phyloP scores from a whole-genome alignment of 805 yeast genomes.

The Candida palmyrensis region DNA sequence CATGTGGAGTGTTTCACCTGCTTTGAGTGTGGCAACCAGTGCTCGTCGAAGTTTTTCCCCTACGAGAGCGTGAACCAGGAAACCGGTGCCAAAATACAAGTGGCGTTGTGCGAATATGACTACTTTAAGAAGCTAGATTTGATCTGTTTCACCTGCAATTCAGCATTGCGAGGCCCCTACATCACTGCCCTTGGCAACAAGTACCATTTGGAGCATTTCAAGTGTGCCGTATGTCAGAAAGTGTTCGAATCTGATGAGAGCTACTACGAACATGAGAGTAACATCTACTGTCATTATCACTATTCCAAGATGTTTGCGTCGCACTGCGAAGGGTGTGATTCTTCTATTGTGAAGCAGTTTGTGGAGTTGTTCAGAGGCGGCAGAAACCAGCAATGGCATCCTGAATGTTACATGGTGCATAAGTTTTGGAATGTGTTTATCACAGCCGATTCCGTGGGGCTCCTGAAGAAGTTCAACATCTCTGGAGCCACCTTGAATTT shows the following conservation, averaged over 20 bases:
- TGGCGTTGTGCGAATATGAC: conserved; percentile 83
- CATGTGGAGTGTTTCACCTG: conserved; percentile 89
- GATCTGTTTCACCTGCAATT: conserved; percentile 81
- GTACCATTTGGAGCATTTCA: conserved; percentile 93
- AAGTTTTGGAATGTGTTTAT: conserved; percentile 92
- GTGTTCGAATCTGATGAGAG: conserved; percentile 89
- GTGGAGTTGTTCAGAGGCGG: conserved; percentile 92
- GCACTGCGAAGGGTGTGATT: conserved; percentile 89
- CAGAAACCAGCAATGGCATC: conserved; percentile 95
- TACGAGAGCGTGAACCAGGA: conserved; percentile 51
- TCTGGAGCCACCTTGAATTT: conserved; percentile 9
- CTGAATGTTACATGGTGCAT: conserved; percentile 97
- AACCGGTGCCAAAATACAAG: conserved; percentile 19
- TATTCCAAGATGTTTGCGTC: conserved; percentile 83
- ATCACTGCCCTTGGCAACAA: conserved; percentile 89
- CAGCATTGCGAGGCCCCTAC: conserved; percentile 85
- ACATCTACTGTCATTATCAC: conserved; percentile 87
- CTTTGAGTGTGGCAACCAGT: conserved; percentile 73
- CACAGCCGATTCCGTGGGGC: conserved; percentile 55
- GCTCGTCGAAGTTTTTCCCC: conserved; percentile 88
- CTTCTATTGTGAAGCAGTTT: conserved; percentile 88
- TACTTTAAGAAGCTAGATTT: conserved; percentile 81
- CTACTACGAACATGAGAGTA: conserved; percentile 80
- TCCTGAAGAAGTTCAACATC: conserved; percentile 14
- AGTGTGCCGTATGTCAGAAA: conserved; percentile 79